Base-by-base conservation (phyloP, 2,329 filamentous ascomycete genomes). In the Phialophora expanda region DNA sequence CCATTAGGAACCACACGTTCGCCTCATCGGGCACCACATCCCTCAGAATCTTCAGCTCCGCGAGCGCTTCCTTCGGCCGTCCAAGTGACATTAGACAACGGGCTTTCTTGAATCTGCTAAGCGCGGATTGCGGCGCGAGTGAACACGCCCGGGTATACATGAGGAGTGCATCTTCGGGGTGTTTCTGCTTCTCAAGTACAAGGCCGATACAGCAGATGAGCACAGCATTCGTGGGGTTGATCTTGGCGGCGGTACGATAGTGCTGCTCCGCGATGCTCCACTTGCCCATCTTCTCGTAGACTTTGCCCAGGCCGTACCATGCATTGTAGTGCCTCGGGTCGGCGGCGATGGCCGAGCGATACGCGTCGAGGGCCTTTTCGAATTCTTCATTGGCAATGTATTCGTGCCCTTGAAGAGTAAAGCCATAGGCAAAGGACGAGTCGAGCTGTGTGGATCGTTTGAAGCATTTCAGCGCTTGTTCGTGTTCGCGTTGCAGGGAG, bases 381-480 rank as follows among this genome's bases (percentile, higher is more conserved):
- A 95, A 97, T 77, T 99, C 96, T 78, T 99, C 96, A 71, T 97
- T 98, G 41, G 91, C 87, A 53, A 98, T 90, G 76, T 97, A 92
- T 76, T 99, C 95, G 76, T 99, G 95, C 0, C 95, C 95, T 76
- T 98, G 94, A 2, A 99, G 81, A 0, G 95, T 98, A 76, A 94
- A 97, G 1, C 93, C 94, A 75, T 99, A 99, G 0, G 95, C 93
- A 77, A 98, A 97, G 64, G 89, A 90, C 6, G 92, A 88, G 75
- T 97, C 88, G 2, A 99, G 80, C 76, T 98, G 93, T 0, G 93
- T 97, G 6, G 95, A 94, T 64, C 95, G 88, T 75, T 92, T 94
- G 85, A 99, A 99, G 77, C 95, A 97, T 70, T 90, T 89, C 57
- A 99, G 84, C 12, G 96, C 95, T 78, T 97, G 92, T 74, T 99